Percentiles rank a stretch among this genome's conserved stretches.
These are phyloP conservation scores for Pulveroboletus sp. DNA, from an alignment of 768 basidiomycete genomes.

Conservation along the genomic window DNA sequence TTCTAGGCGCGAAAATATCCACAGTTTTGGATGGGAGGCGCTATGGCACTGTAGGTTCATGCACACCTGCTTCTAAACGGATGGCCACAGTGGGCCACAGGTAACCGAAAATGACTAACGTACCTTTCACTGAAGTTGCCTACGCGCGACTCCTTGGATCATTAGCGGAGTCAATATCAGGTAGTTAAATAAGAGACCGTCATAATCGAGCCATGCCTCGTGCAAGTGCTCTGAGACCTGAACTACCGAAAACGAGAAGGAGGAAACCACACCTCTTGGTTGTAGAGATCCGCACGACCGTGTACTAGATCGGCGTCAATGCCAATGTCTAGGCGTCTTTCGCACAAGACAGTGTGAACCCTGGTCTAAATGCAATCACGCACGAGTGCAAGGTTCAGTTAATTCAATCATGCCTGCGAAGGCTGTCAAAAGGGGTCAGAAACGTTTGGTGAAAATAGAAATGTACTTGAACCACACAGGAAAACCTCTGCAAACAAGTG, in stretches of 20 bases:
- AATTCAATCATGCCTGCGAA: slow-evolving; percentile 7
- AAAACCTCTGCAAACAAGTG: slow-evolving; percentile 3
- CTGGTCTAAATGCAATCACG: background rate
- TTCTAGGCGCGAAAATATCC: background rate
- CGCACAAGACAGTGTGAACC: slow-evolving; percentile 9
- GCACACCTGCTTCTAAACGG: background rate
- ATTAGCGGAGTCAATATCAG: background rate
- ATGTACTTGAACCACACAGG: slow-evolving; percentile 3
- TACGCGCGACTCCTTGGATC: background rate
- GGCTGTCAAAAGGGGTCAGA: slow-evolving; percentile 5
- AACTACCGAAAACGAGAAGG: slow-evolving; percentile 4
- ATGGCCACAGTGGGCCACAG: background rate
- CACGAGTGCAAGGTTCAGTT: background rate
- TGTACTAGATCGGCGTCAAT: background rate
- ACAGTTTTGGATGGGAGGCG: background rate
- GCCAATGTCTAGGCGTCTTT: background rate
- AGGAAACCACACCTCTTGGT: background rate
- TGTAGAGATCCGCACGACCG: slow-evolving; percentile 9
- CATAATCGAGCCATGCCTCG: background rate
- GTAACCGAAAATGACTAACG: background rate
- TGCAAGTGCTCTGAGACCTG: slow-evolving; percentile 5
- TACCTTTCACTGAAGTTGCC: background rate
- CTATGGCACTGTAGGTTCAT: background rate
- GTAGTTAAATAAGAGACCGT: background rate
- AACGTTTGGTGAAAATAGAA: slow-evolving; percentile 4